Evolutionary conservation across 805 yeast species (phyloP).

Genomic region (Pichia paraexigua): DNA sequence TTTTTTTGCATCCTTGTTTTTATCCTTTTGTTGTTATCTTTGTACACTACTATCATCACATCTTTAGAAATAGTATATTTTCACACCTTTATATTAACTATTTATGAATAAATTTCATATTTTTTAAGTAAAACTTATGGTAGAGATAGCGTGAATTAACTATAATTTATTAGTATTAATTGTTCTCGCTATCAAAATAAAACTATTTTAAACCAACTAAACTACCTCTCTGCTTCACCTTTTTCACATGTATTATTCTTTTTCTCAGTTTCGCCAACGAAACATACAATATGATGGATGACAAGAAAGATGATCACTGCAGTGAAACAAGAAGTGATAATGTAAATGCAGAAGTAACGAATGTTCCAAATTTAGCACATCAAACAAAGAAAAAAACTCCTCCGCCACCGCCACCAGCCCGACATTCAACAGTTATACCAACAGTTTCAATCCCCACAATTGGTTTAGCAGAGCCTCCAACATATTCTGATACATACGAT

Average conservation of each 20-base stretch:
- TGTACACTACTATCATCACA: background rate
- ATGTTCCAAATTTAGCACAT: constrained; percentile 2
- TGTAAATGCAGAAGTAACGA: background rate
- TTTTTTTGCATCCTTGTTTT: background rate
- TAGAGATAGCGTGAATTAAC: background rate
- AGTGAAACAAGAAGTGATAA: background rate
- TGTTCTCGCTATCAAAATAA: background rate
- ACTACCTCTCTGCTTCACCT: background rate
- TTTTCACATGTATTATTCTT: background rate
- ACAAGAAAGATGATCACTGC: background rate
- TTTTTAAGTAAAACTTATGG: background rate
- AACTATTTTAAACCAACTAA: background rate
- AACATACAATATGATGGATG: background rate
- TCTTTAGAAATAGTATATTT: background rate
- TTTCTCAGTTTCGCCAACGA: no score
- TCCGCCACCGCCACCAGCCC: constrained; percentile 6
- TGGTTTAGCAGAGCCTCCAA: background rate
- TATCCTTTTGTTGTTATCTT: background rate
- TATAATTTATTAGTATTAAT: no score
- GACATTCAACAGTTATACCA: background rate
- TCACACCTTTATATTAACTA: background rate
- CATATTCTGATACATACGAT: background rate
- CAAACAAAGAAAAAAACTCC: background rate
- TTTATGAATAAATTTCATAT: background rate
- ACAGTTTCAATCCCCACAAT: background rate